Conservation (phyloP, 208 protist species). For the Leishmania lainsoni region DNA sequence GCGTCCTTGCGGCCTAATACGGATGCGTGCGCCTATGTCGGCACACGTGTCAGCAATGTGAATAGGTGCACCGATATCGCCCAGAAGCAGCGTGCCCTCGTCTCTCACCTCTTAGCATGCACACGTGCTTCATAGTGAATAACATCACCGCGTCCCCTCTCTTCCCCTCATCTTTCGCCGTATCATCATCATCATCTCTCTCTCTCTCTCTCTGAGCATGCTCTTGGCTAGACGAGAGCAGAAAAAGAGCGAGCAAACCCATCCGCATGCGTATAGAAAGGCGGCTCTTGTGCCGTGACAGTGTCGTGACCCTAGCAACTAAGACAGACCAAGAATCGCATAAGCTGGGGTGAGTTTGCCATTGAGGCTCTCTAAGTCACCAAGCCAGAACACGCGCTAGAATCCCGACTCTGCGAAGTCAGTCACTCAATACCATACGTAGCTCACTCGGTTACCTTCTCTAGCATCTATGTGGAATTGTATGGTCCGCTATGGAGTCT, state of each 20-base stretch:
- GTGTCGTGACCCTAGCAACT: background rate
- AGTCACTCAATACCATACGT: background rate
- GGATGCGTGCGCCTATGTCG: background rate
- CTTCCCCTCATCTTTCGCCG: background rate
- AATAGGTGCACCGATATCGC: background rate
- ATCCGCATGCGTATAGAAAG: background rate
- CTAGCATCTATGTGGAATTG: background rate
- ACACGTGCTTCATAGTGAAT: background rate
- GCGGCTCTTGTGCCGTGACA: background rate
- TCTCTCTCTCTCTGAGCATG: background rate
- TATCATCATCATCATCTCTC: background rate
- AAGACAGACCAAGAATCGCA: background rate
- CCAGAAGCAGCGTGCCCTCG: background rate
- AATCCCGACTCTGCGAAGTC: background rate
- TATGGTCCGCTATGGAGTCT: slow-evolving; percentile 13
- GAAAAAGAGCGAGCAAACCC: background rate
- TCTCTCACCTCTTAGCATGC: background rate
- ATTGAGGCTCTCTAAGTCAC: background rate
- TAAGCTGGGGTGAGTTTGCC: background rate
- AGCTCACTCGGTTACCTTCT: background rate
- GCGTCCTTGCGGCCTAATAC: background rate
- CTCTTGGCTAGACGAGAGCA: background rate
- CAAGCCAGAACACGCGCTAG: background rate
- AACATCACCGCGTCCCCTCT: background rate
- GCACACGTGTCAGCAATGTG: too few species aligned